phyloP scores from a whole-genome alignment of 129 eudicot species.

The Apium graveolens region DNA sequence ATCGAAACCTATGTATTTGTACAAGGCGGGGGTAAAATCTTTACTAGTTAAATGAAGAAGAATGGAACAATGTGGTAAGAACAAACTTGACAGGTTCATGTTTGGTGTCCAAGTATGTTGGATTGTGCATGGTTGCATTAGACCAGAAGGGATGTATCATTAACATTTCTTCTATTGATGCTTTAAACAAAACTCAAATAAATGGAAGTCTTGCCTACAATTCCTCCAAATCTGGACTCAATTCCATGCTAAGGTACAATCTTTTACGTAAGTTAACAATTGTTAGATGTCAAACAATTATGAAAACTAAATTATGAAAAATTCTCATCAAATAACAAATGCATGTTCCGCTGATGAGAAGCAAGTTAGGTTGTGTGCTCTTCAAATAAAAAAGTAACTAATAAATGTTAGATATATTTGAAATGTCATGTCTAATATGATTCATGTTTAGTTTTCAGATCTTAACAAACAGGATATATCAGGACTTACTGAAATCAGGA shows the following conservation, averaged over 20 bases:
- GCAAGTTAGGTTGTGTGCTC: no score
- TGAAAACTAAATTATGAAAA: no score
- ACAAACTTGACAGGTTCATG: slow-evolving; percentile 47
- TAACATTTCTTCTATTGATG: slow-evolving; percentile 42
- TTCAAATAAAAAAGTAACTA: no score
- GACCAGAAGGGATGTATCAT: slow-evolving; percentile 35
- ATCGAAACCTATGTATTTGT: background rate
- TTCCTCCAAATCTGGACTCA: slow-evolving; percentile 35
- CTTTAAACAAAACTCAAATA: slow-evolving; percentile 5
- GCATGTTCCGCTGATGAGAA: no score
- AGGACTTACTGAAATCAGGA: no score
- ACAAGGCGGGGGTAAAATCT: slow-evolving; percentile 27
- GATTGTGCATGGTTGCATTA: slow-evolving; percentile 36
- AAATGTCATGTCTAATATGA: no score
- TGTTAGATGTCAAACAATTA: no score
- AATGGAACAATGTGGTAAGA: slow-evolving; percentile 29
- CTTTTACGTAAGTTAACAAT: no score
- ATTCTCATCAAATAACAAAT: no score
- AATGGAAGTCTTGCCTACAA: slow-evolving; percentile 37
- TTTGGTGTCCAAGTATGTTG: slow-evolving; percentile 48
- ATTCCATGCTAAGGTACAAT: slow-evolving; percentile 27
- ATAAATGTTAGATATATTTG: no score
- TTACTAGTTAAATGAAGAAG: slow-evolving; percentile 35
- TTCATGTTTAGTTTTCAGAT: no score
- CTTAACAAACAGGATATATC: no score